phyloP scores from a whole-genome alignment of 345 rosid species.

The Hevea brasiliensis region DNA sequence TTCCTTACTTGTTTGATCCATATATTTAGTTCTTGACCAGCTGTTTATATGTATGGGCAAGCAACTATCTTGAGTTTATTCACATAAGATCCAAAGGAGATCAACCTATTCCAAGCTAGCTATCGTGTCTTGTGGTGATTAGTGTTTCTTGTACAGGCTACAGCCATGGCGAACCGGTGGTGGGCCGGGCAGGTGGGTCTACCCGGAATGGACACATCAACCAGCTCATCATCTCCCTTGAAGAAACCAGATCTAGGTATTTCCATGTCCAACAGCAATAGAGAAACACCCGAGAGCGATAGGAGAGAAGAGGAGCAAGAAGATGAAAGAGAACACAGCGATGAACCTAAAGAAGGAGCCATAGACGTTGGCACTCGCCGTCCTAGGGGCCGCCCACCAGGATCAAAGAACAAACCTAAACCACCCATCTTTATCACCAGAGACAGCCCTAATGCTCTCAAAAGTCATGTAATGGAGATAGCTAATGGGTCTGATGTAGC shows the following conservation, averaged over 20 bases:
- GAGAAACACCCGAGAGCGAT: constrained; percentile 39
- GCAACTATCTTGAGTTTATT: no score
- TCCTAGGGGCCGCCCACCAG: constrained; percentile 54
- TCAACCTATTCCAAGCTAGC: no score
- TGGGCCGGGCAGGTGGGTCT: constrained; percentile 66
- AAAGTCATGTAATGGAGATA: constrained; percentile 66
- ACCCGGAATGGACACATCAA: constrained; percentile 50
- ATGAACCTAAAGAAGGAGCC: constrained; percentile 66
- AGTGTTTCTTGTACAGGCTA: background rate
- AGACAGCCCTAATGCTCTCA: constrained; percentile 68
- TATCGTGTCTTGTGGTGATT: background rate
- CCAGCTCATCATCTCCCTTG: constrained; percentile 57
- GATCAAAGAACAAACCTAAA: constrained; percentile 49
- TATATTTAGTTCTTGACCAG: background rate
- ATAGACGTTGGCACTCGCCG: constrained; percentile 57
- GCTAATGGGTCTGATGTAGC: constrained; percentile 58
- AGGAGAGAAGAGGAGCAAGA: constrained; percentile 37
- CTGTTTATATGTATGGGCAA: background rate
- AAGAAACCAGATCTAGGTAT: constrained; percentile 75
- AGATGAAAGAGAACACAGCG: constrained; percentile 51
- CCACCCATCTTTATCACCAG: constrained; percentile 74
- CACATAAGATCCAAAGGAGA: background rate
- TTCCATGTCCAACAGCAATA: constrained; percentile 48
- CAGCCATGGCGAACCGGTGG: constrained; percentile 40
- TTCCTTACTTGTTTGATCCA: background rate